Evolutionary conservation across 2,329 filamentous ascomycete species (phyloP).

Genomic region (Cordyceps militaris): DNA sequence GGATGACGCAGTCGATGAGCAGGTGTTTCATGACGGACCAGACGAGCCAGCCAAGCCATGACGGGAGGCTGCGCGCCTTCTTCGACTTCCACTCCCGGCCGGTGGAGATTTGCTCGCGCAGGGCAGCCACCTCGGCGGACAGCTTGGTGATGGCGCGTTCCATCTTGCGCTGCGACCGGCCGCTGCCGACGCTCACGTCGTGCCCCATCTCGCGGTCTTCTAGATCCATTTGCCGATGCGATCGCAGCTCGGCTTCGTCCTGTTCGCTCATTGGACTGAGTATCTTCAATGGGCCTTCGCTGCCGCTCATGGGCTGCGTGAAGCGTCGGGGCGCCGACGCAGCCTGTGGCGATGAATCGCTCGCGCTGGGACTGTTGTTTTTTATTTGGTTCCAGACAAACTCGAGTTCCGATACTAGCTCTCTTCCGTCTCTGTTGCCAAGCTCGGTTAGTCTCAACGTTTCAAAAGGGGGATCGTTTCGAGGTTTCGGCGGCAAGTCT

Average conservation of each 20-base stretch:
- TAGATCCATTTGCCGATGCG: slow-evolving; percentile 39
- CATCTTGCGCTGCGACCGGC: slow-evolving; percentile 72
- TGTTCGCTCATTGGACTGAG: slow-evolving; percentile 82
- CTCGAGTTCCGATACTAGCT: slow-evolving; percentile 89
- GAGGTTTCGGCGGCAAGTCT: slow-evolving; percentile 21
- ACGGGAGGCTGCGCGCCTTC: slow-evolving; percentile 55
- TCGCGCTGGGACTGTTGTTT: slow-evolving; percentile 65
- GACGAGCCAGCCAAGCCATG: slow-evolving; percentile 64
- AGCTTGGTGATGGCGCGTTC: slow-evolving; percentile 82
- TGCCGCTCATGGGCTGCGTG: slow-evolving; percentile 40
- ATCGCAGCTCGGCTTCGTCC: slow-evolving; percentile 57
- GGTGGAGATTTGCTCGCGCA: slow-evolving; percentile 82
- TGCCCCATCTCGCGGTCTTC: slow-evolving; percentile 38
- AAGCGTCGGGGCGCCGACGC: slow-evolving; percentile 28
- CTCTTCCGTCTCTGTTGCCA: slow-evolving; percentile 60
- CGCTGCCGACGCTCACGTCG: slow-evolving; percentile 25
- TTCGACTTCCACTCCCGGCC: slow-evolving; percentile 64
- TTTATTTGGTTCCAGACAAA: slow-evolving; percentile 99
- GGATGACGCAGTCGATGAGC: slow-evolving; percentile 60
- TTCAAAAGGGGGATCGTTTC: neutral
- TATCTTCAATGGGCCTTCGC: slow-evolving; percentile 56
- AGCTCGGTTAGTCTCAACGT: neutral
- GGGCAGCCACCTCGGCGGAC: slow-evolving; percentile 84
- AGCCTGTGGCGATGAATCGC: slow-evolving; percentile 48
- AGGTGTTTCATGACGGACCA: slow-evolving; percentile 69